Conservation (phyloP, 208 protist genomes). For the Endotrypanum monterogeii region DNA sequence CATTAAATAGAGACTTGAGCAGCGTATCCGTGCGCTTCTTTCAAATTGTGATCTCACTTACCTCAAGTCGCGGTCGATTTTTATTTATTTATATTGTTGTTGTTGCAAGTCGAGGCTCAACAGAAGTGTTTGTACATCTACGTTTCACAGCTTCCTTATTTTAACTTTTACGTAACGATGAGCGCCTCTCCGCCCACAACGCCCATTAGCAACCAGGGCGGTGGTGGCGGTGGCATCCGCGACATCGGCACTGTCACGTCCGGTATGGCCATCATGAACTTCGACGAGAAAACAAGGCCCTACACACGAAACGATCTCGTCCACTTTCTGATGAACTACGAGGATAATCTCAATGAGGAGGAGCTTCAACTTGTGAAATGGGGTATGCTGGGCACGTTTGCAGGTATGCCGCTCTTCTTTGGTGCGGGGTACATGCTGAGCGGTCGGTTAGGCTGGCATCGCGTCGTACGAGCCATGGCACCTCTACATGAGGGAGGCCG, state of each 20-base stretch:
- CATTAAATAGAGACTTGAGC: too few species aligned
- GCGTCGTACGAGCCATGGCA: conserved; percentile 57
- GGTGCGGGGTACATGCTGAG: conserved; percentile 54
- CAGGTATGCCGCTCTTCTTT: conserved; percentile 67
- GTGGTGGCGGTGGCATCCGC: conserved; percentile 70
- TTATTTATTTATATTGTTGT: too few species aligned
- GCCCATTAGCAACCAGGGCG: conserved; percentile 15
- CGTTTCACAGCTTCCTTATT: conserved; percentile 12
- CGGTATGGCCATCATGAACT: conserved; percentile 86
- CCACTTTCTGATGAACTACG: conserved; percentile 72
- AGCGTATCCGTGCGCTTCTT: too few species aligned
- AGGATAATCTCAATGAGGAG: conserved; percentile 64
- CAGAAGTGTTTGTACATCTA: not conserved
- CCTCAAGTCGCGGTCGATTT: not conserved
- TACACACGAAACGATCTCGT: conserved; percentile 81
- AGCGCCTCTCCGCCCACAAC: conserved; percentile 18
- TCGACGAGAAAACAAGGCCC: conserved; percentile 82
- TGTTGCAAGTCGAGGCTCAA: not conserved
- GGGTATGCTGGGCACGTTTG: conserved; percentile 64
- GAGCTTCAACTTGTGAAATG: conserved; percentile 74
- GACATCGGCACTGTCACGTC: conserved; percentile 86
- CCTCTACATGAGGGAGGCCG: conserved; percentile 18
- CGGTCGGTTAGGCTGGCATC: conserved; percentile 66
- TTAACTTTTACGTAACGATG: conserved; percentile 11
- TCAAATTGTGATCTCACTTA: too few species aligned